Evolutionary conservation across 2,329 filamentous ascomycete species (phyloP).

Genomic region (Cephalotrichum gorgonifer): DNA sequence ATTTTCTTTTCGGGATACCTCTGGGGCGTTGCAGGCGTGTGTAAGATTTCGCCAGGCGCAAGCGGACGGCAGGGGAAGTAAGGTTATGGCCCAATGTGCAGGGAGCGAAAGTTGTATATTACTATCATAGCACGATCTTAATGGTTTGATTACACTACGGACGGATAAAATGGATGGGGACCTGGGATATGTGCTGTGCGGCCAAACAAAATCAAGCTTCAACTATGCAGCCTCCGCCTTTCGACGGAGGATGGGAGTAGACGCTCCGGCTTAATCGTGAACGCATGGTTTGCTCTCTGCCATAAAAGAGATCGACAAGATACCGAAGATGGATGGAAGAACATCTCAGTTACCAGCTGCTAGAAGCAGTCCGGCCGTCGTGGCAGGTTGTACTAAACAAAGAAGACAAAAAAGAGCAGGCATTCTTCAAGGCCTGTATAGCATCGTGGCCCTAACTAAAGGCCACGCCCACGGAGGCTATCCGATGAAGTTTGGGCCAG

Average conservation of each 20-base stretch:
- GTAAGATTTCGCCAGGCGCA: too few species aligned
- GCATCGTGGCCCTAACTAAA: not conserved
- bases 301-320: constrained; percentile 49
- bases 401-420: not conserved
- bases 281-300: constrained; percentile 57
- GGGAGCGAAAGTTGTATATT: not conserved
- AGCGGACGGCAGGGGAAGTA: too few species aligned
- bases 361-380: constrained; percentile 38
- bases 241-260: constrained; percentile 74
- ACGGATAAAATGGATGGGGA: not conserved
- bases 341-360: constrained; percentile 52
- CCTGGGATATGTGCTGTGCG: constrained; percentile 3
- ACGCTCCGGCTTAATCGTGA: constrained; percentile 99
- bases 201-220: constrained; percentile 84
- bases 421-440: not conserved
- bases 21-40: too few species aligned
- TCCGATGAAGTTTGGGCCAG: too few species aligned
- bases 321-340: constrained; percentile 69
- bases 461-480: not conserved
- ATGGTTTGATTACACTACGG: constrained; percentile 2
- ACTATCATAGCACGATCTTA: not conserved
- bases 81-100: not conserved
- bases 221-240: constrained; percentile 75
- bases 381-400: constrained; percentile 25
- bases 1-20: not conserved